Evolutionary conservation across 2,329 filamentous ascomycete species (phyloP).

Genomic region (Epichloe gansuensis): DNA sequence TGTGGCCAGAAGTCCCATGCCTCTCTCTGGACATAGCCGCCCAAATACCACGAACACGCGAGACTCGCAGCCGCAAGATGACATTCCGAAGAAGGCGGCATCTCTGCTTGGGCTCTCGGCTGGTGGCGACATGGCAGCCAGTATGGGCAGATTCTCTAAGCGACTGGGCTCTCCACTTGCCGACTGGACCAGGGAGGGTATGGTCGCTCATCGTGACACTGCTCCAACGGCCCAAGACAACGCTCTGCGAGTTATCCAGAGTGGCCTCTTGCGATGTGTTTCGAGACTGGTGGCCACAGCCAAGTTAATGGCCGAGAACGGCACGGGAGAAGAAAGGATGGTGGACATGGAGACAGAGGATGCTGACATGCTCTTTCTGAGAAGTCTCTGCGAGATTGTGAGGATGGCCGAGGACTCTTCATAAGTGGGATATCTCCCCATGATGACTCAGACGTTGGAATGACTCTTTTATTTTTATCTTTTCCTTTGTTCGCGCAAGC

Average conservation of each 20-base stretch:
- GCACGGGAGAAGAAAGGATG: conserved; percentile 16
- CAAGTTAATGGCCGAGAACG: conserved; percentile 22
- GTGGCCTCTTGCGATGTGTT: conserved; percentile 39
- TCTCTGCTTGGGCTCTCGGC: conserved; percentile 35
- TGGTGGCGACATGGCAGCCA: conserved; percentile 10
- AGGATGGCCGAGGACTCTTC: conserved; percentile 22
- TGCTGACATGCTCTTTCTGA: conserved; percentile 25
- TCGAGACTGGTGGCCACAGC: conserved; percentile 38
- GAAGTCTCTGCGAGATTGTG: conserved; percentile 32
- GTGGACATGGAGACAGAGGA: conserved; percentile 20
- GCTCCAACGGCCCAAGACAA: conserved; percentile 18
- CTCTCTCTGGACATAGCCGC: conserved; percentile 7
- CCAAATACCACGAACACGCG: conserved; percentile 9
- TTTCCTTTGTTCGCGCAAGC: not conserved
- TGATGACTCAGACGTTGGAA: not conserved
- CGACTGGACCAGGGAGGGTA: conserved; percentile 17
- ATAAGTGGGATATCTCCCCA: not conserved
- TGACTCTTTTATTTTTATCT: not conserved
- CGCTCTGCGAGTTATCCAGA: conserved; percentile 32
- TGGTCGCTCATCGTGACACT: conserved; percentile 8
- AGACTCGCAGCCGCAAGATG: conserved; percentile 17
- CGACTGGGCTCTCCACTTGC: conserved; percentile 16
- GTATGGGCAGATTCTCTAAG: conserved; percentile 13
- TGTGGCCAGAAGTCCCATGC: conserved; percentile 14
- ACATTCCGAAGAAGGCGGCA: conserved; percentile 41